Conservation (phyloP, 345 rosid species). For the Dipteronia dyeriana region DNA sequence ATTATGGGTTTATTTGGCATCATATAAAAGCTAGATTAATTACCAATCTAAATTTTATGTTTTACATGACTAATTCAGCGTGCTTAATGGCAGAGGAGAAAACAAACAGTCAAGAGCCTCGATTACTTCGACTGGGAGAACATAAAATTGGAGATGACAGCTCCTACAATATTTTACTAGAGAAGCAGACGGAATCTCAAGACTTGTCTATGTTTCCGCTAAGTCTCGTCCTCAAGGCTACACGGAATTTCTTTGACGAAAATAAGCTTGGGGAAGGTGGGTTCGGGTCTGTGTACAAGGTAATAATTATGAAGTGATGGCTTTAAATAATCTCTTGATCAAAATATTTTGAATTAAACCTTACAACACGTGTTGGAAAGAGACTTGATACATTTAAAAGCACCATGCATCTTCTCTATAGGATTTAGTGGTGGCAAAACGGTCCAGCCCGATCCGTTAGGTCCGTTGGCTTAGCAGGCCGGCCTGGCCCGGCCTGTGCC, state of each 20-base stretch:
- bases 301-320: background rate
- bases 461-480: too few relatives aligned
- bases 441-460: too few relatives aligned
- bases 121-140: background rate
- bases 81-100: slow-evolving; percentile 5
- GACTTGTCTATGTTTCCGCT: slow-evolving; percentile 25
- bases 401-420: too few relatives aligned
- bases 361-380: background rate
- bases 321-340: too few relatives aligned
- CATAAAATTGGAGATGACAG: background rate
- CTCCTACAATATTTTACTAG: background rate
- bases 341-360: background rate
- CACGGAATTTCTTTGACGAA: slow-evolving; percentile 23
- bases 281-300: slow-evolving; percentile 50
- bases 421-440: too few relatives aligned
- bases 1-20: background rate
- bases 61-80: background rate
- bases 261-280: slow-evolving; percentile 53
- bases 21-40: background rate
- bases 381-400: too few relatives aligned
- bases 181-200: slow-evolving; percentile 6
- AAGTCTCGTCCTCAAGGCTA: slow-evolving; percentile 20
- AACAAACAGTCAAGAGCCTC: background rate
- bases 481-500: too few relatives aligned
- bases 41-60: too few relatives aligned